These are phyloP conservation scores for Lepidium aucheri DNA, from an alignment of 345 rosid genomes.

Conservation along the genomic window DNA sequence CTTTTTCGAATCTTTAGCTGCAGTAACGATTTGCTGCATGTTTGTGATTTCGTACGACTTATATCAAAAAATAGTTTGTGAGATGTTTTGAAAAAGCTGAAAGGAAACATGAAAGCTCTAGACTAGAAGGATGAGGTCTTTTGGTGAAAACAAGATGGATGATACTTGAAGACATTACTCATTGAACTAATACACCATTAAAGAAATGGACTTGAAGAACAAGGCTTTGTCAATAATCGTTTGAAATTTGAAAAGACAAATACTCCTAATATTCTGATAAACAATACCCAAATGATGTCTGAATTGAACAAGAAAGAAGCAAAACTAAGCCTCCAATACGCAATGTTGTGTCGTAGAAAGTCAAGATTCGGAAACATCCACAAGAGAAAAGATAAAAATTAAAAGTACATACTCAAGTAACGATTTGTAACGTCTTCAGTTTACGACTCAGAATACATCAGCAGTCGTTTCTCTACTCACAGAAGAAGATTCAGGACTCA, in stretches of 20 bases:
- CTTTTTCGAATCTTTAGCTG: too few relatives aligned
- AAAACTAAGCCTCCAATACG: slow-evolving; percentile 3
- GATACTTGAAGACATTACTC: too few relatives aligned
- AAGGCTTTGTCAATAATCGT: neutral
- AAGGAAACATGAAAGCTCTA: too few relatives aligned
- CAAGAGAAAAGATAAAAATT: neutral
- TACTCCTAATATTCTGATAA: neutral
- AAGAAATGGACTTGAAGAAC: neutral
- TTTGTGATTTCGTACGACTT: too few relatives aligned
- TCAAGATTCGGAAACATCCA: slow-evolving; percentile 2
- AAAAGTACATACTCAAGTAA: slow-evolving; percentile 11
- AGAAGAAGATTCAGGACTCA: neutral
- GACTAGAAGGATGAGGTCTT: too few relatives aligned
- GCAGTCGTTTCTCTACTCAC: too few relatives aligned
- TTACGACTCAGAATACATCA: neutral
- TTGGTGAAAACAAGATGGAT: too few relatives aligned
- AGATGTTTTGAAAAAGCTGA: too few relatives aligned
- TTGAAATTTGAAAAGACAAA: neutral
- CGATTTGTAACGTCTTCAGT: neutral
- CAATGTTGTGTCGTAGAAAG: neutral
- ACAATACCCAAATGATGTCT: slow-evolving; percentile 1
- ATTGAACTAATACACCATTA: too few relatives aligned
- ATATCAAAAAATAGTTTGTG: too few relatives aligned
- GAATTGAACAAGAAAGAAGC: slow-evolving; percentile 4
- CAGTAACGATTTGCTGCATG: too few relatives aligned